phyloP scores from a whole-genome alignment of 2,329 filamentous ascomycete species.

The Aspergillus arachidicola region DNA sequence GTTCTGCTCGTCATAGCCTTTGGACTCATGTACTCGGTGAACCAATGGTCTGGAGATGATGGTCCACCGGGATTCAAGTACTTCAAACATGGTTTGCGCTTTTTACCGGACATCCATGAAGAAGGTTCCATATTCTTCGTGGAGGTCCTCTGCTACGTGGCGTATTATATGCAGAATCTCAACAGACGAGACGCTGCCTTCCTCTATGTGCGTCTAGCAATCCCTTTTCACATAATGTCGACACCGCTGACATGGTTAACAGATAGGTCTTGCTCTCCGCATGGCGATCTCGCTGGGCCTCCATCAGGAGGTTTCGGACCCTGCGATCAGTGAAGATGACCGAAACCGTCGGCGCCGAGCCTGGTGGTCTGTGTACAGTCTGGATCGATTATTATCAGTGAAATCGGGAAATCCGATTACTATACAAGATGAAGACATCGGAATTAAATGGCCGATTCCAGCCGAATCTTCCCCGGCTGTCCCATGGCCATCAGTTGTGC shows the following conservation, averaged over 20 bases:
- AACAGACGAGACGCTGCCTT: slow-evolving; percentile 59
- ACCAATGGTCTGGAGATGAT: slow-evolving; percentile 56
- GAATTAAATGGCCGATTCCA: slow-evolving; percentile 41
- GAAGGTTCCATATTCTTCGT: slow-evolving; percentile 58
- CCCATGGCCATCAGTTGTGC: slow-evolving; percentile 51
- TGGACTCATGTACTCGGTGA: slow-evolving; percentile 60
- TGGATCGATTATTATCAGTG: slow-evolving; percentile 56
- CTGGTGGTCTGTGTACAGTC: slow-evolving; percentile 61
- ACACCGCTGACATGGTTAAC: neutral
- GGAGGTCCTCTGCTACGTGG: slow-evolving; percentile 57
- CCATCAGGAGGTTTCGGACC: slow-evolving; percentile 55
- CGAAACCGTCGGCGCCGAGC: slow-evolving; percentile 55
- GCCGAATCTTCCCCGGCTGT: slow-evolving; percentile 19
- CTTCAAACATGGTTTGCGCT: slow-evolving; percentile 55
- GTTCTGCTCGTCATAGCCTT: slow-evolving; percentile 57
- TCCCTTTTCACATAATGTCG: neutral
- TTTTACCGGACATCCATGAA: slow-evolving; percentile 59
- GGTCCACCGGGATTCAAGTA: slow-evolving; percentile 60
- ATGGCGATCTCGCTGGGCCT: slow-evolving; percentile 61
- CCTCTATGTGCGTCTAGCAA: slow-evolving; percentile 44
- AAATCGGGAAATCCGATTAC: slow-evolving; percentile 60
- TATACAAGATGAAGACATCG: slow-evolving; percentile 58
- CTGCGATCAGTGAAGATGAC: slow-evolving; percentile 42
- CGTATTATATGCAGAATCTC: slow-evolving; percentile 61
- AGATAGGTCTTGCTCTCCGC: slow-evolving; percentile 56